phyloP scores from a whole-genome alignment of 225 moss, liverwort and hornwort genomes.

The Rhytidiadelphus loreus region DNA sequence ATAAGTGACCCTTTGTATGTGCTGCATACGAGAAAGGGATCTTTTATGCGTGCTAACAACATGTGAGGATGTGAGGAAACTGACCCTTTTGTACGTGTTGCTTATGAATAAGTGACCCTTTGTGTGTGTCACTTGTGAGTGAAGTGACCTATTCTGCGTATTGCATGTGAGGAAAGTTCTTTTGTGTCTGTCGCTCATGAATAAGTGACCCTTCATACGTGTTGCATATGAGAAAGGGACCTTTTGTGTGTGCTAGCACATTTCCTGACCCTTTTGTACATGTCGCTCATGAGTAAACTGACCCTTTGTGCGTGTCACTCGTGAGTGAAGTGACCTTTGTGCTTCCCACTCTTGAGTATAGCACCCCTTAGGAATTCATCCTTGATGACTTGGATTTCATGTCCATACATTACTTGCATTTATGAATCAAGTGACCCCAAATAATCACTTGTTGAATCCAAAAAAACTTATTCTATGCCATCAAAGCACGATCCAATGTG shows the following conservation, averaged over 20 bases:
- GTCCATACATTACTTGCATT: not conserved
- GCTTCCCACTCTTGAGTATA: accelerated
- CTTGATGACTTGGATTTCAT: not conserved
- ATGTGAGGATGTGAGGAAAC: no score
- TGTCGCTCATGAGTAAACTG: accelerated
- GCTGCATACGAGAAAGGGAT: no score
- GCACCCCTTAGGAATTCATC: no score
- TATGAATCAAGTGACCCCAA: no score
- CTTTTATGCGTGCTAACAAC: no score
- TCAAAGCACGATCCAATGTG: not conserved
- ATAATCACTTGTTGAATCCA: no score
- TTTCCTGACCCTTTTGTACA: accelerated
- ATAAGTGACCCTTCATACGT: not conserved
- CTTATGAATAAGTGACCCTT: not conserved
- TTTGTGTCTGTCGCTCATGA: accelerated
- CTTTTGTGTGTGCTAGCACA: not conserved
- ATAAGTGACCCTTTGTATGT: no score
- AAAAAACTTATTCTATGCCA: no score
- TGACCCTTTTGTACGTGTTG: no score
- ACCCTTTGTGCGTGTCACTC: not conserved
- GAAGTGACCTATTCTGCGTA: no score
- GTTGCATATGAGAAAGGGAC: not conserved
- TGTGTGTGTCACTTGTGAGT: no score
- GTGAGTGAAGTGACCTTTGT: not conserved
- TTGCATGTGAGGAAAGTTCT: no score